Evolutionary conservation across 1,284 basidiomycete species (phyloP), one percentile per base, ranked within the genome.

Genomic region (Microbotryum saponariae): DNA sequence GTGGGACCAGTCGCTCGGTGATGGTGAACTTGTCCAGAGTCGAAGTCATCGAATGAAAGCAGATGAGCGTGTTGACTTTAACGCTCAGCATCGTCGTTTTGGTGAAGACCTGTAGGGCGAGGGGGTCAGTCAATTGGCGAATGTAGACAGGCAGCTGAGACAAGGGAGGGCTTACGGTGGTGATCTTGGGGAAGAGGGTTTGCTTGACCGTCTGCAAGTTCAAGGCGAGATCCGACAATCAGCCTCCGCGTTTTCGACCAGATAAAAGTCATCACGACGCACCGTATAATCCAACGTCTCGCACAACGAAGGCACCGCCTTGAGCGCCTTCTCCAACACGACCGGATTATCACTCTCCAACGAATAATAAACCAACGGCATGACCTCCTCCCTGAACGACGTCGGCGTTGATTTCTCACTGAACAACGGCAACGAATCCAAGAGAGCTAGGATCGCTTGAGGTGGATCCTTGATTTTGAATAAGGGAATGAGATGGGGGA

Each of bases 381-480:
- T 83, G 16, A 99, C 90, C 77, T 91, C 91, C 76, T 92, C 90
- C 67, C 90, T 81, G 74, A 98, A 98, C 4, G 88, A 82, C 6
- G 78, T 77, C 53, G 92, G 91, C 56, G 89, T 85, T 1, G 91
- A 93, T 78, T 99, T 99, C 62, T 81, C 83, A 71, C 94, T 90
- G 51, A 98, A 82, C 75, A 96, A 82, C 25, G 82, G 78, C 18
- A 97, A 80, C 73, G 96, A 93, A 66, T 97, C 93, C 47, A 99
- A 76, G 27, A 97, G 77, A 1, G 90, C 75, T 74, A 72, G 76
- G 87, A 96, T 92, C 70, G 93, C 97, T 76, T 97, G 93, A 0
- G 94, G 92, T 25, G 96, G 94, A 72, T 99, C 96, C 75, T 89
- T 92, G 70, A 97, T 79, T 0, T 79, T 79, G 70, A 99, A 99